These are phyloP conservation scores for Paramecium tetraurelia DNA, from an alignment of 73 alveolate genomes.

Conservation along the genomic window DNA sequence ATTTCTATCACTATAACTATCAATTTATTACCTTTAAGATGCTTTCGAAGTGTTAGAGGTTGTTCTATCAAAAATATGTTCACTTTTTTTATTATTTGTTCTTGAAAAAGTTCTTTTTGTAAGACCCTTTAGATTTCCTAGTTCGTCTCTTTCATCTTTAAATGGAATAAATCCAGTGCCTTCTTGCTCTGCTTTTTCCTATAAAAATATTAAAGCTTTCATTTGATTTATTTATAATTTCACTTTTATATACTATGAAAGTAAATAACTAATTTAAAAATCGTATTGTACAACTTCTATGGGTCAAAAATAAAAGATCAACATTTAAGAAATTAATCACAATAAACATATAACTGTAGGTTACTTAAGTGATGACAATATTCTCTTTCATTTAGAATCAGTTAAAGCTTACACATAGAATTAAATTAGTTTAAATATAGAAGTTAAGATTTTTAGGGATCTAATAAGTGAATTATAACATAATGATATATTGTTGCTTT, in stretches of 20 bases:
- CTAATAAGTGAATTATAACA: too few species aligned
- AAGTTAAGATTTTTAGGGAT: too few species aligned
- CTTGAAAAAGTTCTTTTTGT: not conserved
- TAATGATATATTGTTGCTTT: too few species aligned
- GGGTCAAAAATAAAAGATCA: not conserved
- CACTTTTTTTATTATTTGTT: not conserved
- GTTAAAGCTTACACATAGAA: too few species aligned
- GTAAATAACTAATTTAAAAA: not conserved
- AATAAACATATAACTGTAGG: not conserved
- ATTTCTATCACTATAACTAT: not conserved
- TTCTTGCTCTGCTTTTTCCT: not conserved
- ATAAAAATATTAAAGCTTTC: not conserved
- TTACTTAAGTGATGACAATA: not conserved
- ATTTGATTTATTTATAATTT: not conserved
- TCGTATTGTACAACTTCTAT: not conserved
- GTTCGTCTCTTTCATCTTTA: not conserved
- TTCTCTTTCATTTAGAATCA: not conserved
- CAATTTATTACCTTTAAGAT: not conserved
- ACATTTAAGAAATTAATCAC: too few species aligned
- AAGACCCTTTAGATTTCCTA: not conserved
- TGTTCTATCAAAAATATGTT: not conserved
- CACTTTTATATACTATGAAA: not conserved
- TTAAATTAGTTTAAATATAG: too few species aligned
- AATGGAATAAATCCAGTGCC: slow-evolving; percentile 11
- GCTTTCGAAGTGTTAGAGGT: not conserved